These are phyloP conservation scores for Planoprotostelium fungivorum DNA, from an alignment of 78 protist species.

Conservation along the genomic window DNA sequence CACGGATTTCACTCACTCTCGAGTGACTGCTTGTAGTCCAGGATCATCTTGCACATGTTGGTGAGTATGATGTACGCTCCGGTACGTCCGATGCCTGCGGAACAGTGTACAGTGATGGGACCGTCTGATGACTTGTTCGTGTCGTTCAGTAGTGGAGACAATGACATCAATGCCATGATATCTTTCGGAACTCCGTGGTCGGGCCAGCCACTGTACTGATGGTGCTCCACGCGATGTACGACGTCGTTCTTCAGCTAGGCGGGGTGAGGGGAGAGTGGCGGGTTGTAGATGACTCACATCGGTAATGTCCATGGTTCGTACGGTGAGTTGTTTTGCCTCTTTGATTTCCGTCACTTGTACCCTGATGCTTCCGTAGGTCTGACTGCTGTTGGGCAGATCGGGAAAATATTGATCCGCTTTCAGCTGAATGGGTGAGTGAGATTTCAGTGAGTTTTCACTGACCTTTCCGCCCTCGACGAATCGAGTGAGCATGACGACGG, in stretches of 20 bases:
- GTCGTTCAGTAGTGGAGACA: not conserved
- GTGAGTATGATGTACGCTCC: constrained; percentile 56
- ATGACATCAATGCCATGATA: not conserved
- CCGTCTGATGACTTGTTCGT: constrained; percentile 14
- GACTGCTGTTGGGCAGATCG: not conserved
- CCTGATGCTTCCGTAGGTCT: not conserved
- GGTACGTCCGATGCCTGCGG: constrained; percentile 77
- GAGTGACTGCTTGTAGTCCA: not conserved
- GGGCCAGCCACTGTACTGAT: not conserved
- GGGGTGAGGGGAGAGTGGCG: not conserved
- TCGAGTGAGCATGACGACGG: not conserved
- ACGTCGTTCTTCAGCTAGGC: not conserved
- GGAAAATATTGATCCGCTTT: not conserved
- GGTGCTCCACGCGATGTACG: not conserved
- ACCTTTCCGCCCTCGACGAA: constrained; percentile 22
- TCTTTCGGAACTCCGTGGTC: not conserved
- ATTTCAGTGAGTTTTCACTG: no score
- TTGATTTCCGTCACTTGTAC: not conserved
- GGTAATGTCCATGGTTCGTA: not conserved
- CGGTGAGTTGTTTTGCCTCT: not conserved
- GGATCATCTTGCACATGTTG: not conserved
- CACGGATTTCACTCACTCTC: no score
- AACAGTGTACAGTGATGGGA: constrained; percentile 75
- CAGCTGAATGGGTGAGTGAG: not conserved
- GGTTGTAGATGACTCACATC: not conserved